Evolutionary conservation across 2,329 filamentous ascomycete genomes (phyloP).

Genomic region (Byssothecium circinans): DNA sequence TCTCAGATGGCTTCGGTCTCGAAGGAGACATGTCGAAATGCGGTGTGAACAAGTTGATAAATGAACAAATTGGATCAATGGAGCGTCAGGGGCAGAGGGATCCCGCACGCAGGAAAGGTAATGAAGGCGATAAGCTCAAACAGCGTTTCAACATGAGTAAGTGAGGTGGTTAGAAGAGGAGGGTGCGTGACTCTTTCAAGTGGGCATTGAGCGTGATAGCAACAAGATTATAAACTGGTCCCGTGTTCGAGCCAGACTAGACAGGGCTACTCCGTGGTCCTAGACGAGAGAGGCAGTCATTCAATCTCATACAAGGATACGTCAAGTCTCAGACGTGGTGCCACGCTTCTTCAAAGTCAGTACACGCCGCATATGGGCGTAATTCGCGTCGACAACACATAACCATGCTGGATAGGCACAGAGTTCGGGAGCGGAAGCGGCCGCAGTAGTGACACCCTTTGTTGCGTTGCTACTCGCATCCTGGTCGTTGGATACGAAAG

Average conservation of each 20-base stretch:
- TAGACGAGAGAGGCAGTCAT: conserved; percentile 29
- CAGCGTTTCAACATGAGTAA: conserved; percentile 7
- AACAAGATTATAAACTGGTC: conserved; percentile 32
- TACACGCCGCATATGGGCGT: conserved; percentile 18
- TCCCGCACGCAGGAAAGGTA: not conserved
- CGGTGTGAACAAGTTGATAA: conserved; percentile 2
- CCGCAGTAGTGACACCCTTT: conserved; percentile 23
- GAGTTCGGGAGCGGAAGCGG: conserved; percentile 27
- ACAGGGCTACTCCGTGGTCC: conserved; percentile 22
- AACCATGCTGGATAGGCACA: conserved; percentile 26
- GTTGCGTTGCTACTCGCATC: conserved; percentile 1
- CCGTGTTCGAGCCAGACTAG: conserved; percentile 33
- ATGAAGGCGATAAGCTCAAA: conserved; percentile 11
- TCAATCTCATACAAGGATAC: conserved; percentile 25
- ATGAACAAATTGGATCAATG: conserved; percentile 4
- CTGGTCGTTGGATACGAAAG: conserved; percentile 25
- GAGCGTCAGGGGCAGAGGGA: not conserved
- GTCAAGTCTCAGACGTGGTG: conserved; percentile 19
- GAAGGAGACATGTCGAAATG: conserved; percentile 56
- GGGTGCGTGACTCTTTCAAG: conserved; percentile 30
- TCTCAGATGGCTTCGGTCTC: conserved; percentile 67
- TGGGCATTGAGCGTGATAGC: conserved; percentile 30
- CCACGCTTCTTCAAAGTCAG: conserved; percentile 17
- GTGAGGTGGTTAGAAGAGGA: conserved; percentile 24
- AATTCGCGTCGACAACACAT: conserved; percentile 27